phyloP scores from a whole-genome alignment of 202 grass and related monocot species.

The Panicum virgatum region DNA sequence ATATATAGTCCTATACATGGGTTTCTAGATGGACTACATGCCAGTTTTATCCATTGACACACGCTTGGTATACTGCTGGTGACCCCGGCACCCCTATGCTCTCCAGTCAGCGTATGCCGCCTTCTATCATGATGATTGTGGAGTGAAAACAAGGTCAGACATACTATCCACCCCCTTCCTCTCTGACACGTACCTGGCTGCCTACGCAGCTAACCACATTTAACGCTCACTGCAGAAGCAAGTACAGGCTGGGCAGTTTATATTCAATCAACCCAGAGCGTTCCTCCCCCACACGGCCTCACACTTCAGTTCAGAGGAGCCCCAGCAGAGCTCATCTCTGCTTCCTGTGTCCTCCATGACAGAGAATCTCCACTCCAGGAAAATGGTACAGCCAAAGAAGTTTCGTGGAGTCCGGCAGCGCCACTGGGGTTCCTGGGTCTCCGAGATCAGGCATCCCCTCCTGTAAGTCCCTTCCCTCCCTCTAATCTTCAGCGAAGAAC shows the following conservation, averaged over 20 bases:
- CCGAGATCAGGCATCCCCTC: conserved; percentile 95
- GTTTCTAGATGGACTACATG: no score
- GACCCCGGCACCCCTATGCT: conserved; percentile 42
- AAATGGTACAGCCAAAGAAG: conserved; percentile 98
- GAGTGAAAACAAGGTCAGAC: conserved; percentile 45
- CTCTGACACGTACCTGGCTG: conserved; percentile 39
- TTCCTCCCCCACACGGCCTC: conserved; percentile 44
- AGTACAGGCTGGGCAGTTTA: conserved; percentile 66
- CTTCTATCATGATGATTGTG: conserved; percentile 1
- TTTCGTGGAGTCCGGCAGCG: conserved; percentile 98
- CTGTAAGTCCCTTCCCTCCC: conserved; percentile 64
- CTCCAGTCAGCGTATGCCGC: conserved; percentile 44
- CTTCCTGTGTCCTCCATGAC: conserved; percentile 35
- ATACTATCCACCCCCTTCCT: not conserved
- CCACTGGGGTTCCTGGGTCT: conserved; percentile 99
- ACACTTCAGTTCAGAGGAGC: conserved; percentile 37
- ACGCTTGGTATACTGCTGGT: conserved; percentile 38
- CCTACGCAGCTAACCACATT: conserved; percentile 45
- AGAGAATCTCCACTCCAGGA: conserved; percentile 35
- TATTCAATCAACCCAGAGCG: conserved; percentile 58
- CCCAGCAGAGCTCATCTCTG: conserved; percentile 41
- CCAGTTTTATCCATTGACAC: conserved; percentile 15
- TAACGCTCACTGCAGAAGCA: conserved; percentile 44
- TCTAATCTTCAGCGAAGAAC: conserved; percentile 4
- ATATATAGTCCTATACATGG: no score